These are phyloP conservation scores for Allium fistulosum DNA, from an alignment of 106 monocot species.

Conservation along the genomic window DNA sequence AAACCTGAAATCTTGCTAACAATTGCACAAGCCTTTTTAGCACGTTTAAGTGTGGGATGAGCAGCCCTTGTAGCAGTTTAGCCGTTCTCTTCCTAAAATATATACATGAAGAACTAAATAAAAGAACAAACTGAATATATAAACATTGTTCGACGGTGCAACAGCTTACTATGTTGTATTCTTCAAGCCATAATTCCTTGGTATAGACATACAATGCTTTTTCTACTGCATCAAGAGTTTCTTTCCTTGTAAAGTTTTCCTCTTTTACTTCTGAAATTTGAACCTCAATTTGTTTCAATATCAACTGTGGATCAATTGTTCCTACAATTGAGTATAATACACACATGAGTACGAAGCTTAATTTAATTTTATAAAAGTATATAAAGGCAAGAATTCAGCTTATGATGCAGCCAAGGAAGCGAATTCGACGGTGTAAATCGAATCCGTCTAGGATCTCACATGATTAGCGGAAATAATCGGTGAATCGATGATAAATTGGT, in stretches of 20 bases:
- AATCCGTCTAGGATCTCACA: no score
- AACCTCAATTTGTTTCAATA: constrained; percentile 51
- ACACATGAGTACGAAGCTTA: no score
- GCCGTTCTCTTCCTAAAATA: constrained; percentile 59
- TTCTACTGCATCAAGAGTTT: constrained; percentile 65
- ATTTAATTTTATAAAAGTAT: no score
- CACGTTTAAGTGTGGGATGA: constrained; percentile 57
- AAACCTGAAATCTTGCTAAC: constrained; percentile 61
- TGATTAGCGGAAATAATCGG: no score
- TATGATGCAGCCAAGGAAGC: no score
- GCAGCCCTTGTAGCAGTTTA: constrained; percentile 70
- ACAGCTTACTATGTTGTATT: constrained; percentile 52
- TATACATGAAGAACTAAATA: background rate
- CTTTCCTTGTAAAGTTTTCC: constrained; percentile 61
- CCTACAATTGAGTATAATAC: constrained; percentile 21
- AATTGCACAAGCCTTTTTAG: constrained; percentile 58
- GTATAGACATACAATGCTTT: constrained; percentile 62
- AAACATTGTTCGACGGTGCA: background rate
- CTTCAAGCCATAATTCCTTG: constrained; percentile 74
- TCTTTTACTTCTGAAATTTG: constrained; percentile 53
- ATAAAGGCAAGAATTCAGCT: no score
- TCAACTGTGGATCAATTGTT: constrained; percentile 39
- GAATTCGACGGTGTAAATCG: no score
- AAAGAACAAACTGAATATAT: background rate
- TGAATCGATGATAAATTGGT: no score